Evolutionary conservation across 352 stramenopile genomes (phyloP).

Genomic region (Pythium biforme): DNA sequence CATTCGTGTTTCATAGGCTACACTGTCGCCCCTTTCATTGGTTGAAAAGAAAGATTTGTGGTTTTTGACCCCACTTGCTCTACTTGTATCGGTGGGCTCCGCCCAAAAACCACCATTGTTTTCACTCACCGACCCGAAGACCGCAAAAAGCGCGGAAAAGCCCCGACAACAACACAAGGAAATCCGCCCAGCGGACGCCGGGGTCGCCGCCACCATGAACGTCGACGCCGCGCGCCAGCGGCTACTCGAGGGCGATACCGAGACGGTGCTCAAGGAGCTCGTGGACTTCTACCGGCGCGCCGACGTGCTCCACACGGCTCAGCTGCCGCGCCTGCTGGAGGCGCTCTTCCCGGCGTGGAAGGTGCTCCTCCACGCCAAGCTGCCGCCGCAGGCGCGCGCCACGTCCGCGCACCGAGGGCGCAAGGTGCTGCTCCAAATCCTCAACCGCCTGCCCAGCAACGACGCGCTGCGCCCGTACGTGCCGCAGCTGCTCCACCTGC

Average conservation of each 20-base stretch:
- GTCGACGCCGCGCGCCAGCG: constrained; percentile 85
- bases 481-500: constrained; percentile 87
- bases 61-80: constrained; percentile 22
- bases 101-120: constrained; percentile 9
- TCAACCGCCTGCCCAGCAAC: constrained; percentile 94
- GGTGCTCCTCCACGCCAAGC: constrained; percentile 70
- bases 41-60: constrained; percentile 12
- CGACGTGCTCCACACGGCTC: constrained; percentile 86
- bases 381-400: constrained; percentile 71
- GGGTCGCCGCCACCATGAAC: constrained; percentile 55
- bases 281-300: constrained; percentile 84
- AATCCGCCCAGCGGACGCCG: neutral
- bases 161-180: neutral
- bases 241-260: constrained; percentile 73
- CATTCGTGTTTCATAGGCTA: constrained; percentile 6
- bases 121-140: neutral
- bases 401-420: constrained; percentile 87
- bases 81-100: neutral
- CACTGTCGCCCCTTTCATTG: constrained; percentile 21
- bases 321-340: constrained; percentile 91
- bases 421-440: constrained; percentile 93
- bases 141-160: constrained; percentile 30
- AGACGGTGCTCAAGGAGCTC: constrained; percentile 81
- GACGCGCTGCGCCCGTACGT: constrained; percentile 94
- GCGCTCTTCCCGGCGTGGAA: constrained; percentile 90